phyloP scores from a whole-genome alignment of 139 green algal species.

The Tetraselmis chui region DNA sequence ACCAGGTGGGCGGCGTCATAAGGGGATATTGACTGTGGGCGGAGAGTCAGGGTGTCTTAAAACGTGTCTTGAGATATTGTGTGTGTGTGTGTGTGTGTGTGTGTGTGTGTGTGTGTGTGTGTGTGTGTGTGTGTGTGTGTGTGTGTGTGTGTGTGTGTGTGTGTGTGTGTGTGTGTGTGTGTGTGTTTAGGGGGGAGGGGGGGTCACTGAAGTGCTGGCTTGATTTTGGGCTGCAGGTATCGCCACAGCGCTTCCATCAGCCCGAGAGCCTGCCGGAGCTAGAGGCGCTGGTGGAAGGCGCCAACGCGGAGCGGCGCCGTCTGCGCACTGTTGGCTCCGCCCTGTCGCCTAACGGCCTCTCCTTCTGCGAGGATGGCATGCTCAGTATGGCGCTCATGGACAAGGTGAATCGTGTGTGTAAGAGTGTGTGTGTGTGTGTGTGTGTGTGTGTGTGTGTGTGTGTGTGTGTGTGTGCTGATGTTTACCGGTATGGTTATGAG shows the following conservation, averaged over 20 bases:
- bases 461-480: too few relatives aligned
- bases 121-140: not conserved
- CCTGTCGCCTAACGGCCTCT: slow-evolving; percentile 88
- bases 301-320: slow-evolving; percentile 43
- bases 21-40: slow-evolving; percentile 1
- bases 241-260: slow-evolving; percentile 53
- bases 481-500: too few relatives aligned
- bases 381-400: slow-evolving; percentile 87
- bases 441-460: too few relatives aligned
- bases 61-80: not conserved
- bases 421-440: too few relatives aligned
- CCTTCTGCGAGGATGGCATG: slow-evolving; percentile 77
- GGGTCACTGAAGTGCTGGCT: not conserved
- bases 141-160: too few relatives aligned
- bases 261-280: slow-evolving; percentile 81
- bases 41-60: not conserved
- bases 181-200: too few relatives aligned
- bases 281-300: slow-evolving; percentile 57
- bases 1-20: slow-evolving; percentile 36
- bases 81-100: too few relatives aligned
- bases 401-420: slow-evolving; percentile 15
- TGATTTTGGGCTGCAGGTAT: not conserved
- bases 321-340: slow-evolving; percentile 75
- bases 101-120: not conserved
- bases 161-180: too few relatives aligned